Base-by-base conservation (phyloP, 1,284 basidiomycete species). In the Leccinum griseonigrum region DNA sequence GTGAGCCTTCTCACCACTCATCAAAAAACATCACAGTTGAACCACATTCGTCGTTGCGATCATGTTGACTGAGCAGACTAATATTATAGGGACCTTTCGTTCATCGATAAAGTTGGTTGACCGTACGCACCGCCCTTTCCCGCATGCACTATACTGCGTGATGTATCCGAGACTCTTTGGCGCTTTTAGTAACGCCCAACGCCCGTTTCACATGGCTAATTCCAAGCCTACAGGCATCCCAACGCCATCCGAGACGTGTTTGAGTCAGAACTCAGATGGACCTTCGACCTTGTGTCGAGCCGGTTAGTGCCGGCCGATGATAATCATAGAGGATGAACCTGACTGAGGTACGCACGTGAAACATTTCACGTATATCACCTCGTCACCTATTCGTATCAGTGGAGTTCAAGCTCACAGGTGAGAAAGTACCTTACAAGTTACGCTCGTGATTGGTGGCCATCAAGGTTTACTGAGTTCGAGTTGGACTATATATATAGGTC, bases 71-170 rank as follows among this genome's bases (percentile, higher is more conserved):
- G 57, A 38, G 53, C 51, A 50, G n/a, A 18, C 57, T 43, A 36
- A 22, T 22, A 22, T 22, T 60, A 56, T 53, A 57, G 51, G 55
- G 54, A 52, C 38, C 26, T 56, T 31, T 51, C 54, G 11, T 53
- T 60, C 53, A 70, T 72, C 69, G 69, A 74, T 70, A 34, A 60
- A 57, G 54, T 48, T 51, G 40, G 57, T 62, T 60, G 48, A 57
- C 29, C 26, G 46, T 63, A 38, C 36, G 50, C 56, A 54, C 58
- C n/a, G 10, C 34, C 32, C 26, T 64, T 52, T 54, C 43, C 53
- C 40, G 29, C 50, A 40, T 38, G 36, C 36, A 36, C 36, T 36
- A 16, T 22, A 22, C 36, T 36, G 14, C 36, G 14, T 36, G 36
- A 36, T 36, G 36, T 14, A 36, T 36, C 36, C 36, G 36, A 14